Evolutionary conservation across 2,329 filamentous ascomycete species (phyloP).

Genomic region (Clonostachys rhizophaga): DNA sequence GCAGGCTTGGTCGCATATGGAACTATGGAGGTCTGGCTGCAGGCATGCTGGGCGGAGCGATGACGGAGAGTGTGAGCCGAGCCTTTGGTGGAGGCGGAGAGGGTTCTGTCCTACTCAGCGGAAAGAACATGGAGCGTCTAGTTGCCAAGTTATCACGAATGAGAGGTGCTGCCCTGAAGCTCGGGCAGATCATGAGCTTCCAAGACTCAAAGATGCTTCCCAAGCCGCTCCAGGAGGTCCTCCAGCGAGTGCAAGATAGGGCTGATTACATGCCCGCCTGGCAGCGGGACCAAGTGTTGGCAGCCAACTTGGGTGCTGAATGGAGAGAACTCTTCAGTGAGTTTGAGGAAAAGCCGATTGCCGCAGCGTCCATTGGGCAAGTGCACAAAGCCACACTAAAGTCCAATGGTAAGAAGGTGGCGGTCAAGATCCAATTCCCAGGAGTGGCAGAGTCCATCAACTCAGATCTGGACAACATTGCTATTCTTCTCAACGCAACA

Average conservation of each 20-base stretch:
- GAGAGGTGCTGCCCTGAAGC: slow-evolving; percentile 93
- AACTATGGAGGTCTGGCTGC: slow-evolving; percentile 92
- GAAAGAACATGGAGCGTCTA: slow-evolving; percentile 86
- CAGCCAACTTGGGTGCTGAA: slow-evolving; percentile 70
- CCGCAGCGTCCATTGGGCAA: slow-evolving; percentile 94
- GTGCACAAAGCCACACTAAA: slow-evolving; percentile 83
- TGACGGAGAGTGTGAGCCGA: slow-evolving; percentile 79
- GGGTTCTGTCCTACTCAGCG: slow-evolving; percentile 82
- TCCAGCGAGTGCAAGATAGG: slow-evolving; percentile 91
- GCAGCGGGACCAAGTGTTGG: slow-evolving; percentile 82
- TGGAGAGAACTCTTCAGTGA: slow-evolving; percentile 81
- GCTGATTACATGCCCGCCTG: slow-evolving; percentile 97
- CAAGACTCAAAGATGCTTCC: slow-evolving; percentile 97
- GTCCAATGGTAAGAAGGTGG: slow-evolving; percentile 70
- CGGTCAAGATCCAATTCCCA: slow-evolving; percentile 96
- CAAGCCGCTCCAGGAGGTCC: slow-evolving; percentile 76
- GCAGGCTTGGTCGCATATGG: slow-evolving; percentile 82
- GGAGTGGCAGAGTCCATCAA: slow-evolving; percentile 95
- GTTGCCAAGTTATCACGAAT: slow-evolving; percentile 92
- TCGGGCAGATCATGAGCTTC: slow-evolving; percentile 98
- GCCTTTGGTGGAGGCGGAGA: slow-evolving; percentile 62
- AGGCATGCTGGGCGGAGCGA: slow-evolving; percentile 90
- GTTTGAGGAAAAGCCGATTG: slow-evolving; percentile 89
- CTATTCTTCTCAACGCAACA: slow-evolving; percentile 84
- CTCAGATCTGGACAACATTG: slow-evolving; percentile 91